Evolutionary conservation across 2,329 filamentous ascomycete species (phyloP), one percentile per base, ranked within the genome.

Genomic region (Aspergillus brunneoviolaceus): DNA sequence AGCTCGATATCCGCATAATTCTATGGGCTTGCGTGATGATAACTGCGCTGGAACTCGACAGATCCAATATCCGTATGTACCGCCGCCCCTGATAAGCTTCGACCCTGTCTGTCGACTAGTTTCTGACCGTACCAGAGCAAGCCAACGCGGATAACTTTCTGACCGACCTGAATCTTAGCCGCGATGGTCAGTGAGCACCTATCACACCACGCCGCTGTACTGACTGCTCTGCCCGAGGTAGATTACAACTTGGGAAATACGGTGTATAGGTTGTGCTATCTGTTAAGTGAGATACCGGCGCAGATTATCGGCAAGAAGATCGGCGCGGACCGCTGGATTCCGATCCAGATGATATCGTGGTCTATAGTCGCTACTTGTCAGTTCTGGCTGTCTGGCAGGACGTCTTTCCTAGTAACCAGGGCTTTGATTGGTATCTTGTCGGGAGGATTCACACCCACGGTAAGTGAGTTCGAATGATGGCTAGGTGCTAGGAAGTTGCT

Each of bases 71-170:
- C 27, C 63, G 63, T 64, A 55, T 6, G 60, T 86, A 0, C 72
- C 16, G 16, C 14, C 39, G 39, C 39, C 16, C 16, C 39, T 19
- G 11, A n/a, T 86, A 49, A 33, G 45, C 51, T 3, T 29, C 9
- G 82, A 85, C 67, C 71, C 86, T 16, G 82, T 85, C 68, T 19
- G 6, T 49, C 58, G 21, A 47, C 42, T 11, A 9, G 29, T 27
- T 51, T 55, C 58, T 67, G 39, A 61, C 60, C 39, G 33, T 49
- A 42, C 29, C 25, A 62, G 59, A 53, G 58, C 84, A 84, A 66
- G 85, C 84, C 3, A 73, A 85, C 47, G 82, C 82, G 3, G 85
- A 87, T 66, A 82, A 85, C 67, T 77, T 88, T 57, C 77, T 88
- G 25, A 63, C 63, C 27, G 71, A 75, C 52, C 61, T 72, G n/a